These are phyloP conservation scores for Penicillium desertorum DNA, from an alignment of 495 filamentous ascomycete species.

Conservation along the genomic window DNA sequence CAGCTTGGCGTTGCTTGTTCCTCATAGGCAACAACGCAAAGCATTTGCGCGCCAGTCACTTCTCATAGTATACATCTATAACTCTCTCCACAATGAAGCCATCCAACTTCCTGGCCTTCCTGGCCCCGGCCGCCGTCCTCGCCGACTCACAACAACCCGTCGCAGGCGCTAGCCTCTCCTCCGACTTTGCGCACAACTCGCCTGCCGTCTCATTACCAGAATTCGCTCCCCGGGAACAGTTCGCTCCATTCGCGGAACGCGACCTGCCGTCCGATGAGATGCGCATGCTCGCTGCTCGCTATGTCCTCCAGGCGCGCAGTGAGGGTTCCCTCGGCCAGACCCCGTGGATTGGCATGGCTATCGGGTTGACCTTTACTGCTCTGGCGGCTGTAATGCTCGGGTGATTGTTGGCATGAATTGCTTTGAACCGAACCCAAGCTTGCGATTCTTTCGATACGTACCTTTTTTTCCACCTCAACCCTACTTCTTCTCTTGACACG, in stretches of 20 bases:
- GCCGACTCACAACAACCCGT: slow-evolving; percentile 28
- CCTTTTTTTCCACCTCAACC: slow-evolving; percentile 17
- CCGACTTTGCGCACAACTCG: slow-evolving; percentile 28
- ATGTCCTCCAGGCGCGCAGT: slow-evolving; percentile 39
- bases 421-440: not conserved
- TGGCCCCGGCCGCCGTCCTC: slow-evolving; percentile 36
- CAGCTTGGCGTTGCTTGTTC: slow-evolving; percentile 35
- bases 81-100: slow-evolving; percentile 34
- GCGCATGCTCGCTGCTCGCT: slow-evolving; percentile 11
- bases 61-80: not conserved
- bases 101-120: slow-evolving; percentile 29
- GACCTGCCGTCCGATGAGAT: slow-evolving; percentile 4
- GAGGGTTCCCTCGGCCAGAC: slow-evolving; percentile 49
- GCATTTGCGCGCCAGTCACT: slow-evolving; percentile 2
- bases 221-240: slow-evolving; percentile 9
- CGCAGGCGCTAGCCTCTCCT: slow-evolving; percentile 21
- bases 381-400: slow-evolving; percentile 49
- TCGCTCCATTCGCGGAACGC: slow-evolving; percentile 7
- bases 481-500: slow-evolving; percentile 13
- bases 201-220: slow-evolving; percentile 34
- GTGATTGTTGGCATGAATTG: slow-evolving; percentile 8
- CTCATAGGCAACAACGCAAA: slow-evolving; percentile 9
- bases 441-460: slow-evolving; percentile 8
- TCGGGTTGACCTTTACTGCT: slow-evolving; percentile 47
- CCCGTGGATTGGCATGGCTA: slow-evolving; percentile 51